Percentiles rank a stretch among this genome's conserved stretches.
Evolutionary conservation across 352 stramenopile genomes (phyloP).

Genomic region (Pythium utonaiense): DNA sequence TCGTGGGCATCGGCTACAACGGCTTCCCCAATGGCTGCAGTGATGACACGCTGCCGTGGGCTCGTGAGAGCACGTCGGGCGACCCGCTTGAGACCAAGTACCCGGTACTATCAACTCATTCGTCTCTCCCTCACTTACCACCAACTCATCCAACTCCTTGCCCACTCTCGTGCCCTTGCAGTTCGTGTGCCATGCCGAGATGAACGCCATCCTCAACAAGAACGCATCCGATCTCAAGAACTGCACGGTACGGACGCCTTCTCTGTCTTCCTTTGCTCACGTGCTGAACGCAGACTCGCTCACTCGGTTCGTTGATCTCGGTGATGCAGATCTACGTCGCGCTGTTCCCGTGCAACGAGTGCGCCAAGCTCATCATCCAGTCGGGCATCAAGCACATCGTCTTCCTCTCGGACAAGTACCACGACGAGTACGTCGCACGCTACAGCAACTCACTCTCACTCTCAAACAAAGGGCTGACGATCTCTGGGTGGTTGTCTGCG

Average conservation of each 20-base stretch:
- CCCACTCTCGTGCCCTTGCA: slow-evolving; percentile 21
- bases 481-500: background rate
- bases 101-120: slow-evolving; percentile 48
- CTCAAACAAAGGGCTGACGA: background rate
- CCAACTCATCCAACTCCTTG: background rate
- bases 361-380: slow-evolving; percentile 98
- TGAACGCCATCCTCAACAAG: slow-evolving; percentile 99
- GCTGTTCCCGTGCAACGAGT: slow-evolving; percentile 99
- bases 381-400: slow-evolving; percentile 95
- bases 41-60: slow-evolving; percentile 96
- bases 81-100: slow-evolving; percentile 94
- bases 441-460: slow-evolving; percentile 2
- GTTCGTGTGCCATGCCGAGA: slow-evolving; percentile 98
- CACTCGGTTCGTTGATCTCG: background rate
- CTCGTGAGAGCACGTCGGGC: slow-evolving; percentile 50
- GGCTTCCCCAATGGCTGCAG: slow-evolving; percentile 96
- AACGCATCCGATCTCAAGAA: slow-evolving; percentile 92
- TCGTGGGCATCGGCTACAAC: slow-evolving; percentile 99
- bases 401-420: slow-evolving; percentile 97
- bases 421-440: slow-evolving; percentile 57
- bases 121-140: background rate
- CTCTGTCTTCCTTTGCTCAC: background rate
- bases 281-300: background rate
- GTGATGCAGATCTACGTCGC: slow-evolving; percentile 93
- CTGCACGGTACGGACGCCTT: slow-evolving; percentile 61